phyloP scores from a whole-genome alignment of 129 eudicot genomes.

The Daucus carota region DNA sequence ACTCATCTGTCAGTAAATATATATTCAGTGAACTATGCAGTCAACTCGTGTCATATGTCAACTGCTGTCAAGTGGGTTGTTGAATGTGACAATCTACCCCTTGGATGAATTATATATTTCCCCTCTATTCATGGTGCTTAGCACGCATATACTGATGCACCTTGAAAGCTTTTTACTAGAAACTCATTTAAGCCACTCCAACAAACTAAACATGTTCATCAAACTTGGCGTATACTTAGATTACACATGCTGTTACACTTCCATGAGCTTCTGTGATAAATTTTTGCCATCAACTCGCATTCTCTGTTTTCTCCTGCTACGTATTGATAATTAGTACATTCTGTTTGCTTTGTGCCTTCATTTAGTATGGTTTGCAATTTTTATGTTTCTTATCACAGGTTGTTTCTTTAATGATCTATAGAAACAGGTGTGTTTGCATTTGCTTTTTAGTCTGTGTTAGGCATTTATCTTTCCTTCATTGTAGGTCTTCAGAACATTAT shows the following conservation, averaged over 20 bases:
- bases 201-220: background rate
- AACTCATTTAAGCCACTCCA: background rate
- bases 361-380: background rate
- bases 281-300: background rate
- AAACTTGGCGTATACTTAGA: background rate
- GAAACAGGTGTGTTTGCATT: background rate
- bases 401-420: background rate
- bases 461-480: slow-evolving; percentile 2
- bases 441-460: background rate
- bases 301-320: background rate
- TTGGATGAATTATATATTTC: background rate
- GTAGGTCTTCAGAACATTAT: slow-evolving; percentile 70
- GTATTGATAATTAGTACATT: background rate
- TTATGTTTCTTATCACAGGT: background rate
- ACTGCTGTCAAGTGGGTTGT: background rate
- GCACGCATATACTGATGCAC: background rate
- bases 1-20: background rate
- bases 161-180: background rate
- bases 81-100: background rate
- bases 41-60: background rate
- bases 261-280: background rate
- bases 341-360: background rate
- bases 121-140: background rate
- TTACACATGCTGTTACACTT: background rate
- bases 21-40: background rate